phyloP scores from a whole-genome alignment of 1,139 yeast genomes.

The Scheffersomyces insectosa region DNA sequence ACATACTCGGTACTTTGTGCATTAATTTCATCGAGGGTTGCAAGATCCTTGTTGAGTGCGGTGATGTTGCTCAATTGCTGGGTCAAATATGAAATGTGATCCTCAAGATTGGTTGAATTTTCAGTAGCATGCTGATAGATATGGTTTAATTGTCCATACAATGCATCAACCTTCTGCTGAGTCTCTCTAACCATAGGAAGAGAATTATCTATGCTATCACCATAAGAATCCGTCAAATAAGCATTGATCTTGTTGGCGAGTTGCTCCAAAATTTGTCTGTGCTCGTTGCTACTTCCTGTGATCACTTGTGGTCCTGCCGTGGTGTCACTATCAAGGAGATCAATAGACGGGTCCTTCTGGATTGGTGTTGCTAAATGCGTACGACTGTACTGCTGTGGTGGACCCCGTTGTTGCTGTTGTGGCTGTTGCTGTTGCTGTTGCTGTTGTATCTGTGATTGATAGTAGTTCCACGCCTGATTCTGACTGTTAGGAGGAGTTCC shows the following conservation, averaged over 20 bases:
- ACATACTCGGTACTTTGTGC: slow-evolving; percentile 20
- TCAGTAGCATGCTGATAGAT: slow-evolving; percentile 42
- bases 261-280: slow-evolving; percentile 4
- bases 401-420: no score
- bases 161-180: slow-evolving; percentile 25
- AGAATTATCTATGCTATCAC: slow-evolving; percentile 6
- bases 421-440: no score
- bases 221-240: slow-evolving; percentile 11
- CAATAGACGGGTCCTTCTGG: background rate
- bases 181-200: slow-evolving; percentile 13
- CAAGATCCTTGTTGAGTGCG: slow-evolving; percentile 25
- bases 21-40: slow-evolving; percentile 25
- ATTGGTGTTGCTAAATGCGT: slow-evolving; percentile 2
- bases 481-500: no score
- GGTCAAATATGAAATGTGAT: slow-evolving; percentile 34
- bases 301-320: background rate
- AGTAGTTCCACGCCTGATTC: no score
- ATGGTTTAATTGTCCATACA: slow-evolving; percentile 34
- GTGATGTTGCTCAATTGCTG: slow-evolving; percentile 30
- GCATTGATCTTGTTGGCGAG: slow-evolving; percentile 26
- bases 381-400: no score
- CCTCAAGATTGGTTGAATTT: slow-evolving; percentile 32
- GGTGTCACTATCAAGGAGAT: background rate
- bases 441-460: no score
- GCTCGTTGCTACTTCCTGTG: background rate